phyloP scores from a whole-genome alignment of 139 green algal species.

The Tetradesmus lagerheimii region DNA sequence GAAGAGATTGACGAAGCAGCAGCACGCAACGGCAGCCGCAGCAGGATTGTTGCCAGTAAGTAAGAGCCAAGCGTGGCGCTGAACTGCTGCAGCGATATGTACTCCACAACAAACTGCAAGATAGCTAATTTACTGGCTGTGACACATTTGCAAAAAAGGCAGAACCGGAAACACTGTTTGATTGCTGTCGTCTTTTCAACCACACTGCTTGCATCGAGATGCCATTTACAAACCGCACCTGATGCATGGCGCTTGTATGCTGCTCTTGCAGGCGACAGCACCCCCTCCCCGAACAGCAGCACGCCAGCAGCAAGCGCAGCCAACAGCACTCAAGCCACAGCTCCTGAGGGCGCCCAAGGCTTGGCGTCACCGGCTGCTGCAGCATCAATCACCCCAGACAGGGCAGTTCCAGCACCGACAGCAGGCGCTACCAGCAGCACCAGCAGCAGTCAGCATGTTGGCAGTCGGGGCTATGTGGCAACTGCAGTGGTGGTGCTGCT shows the following conservation, averaged over 20 bases:
- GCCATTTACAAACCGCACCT: too few species aligned
- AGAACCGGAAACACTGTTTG: too few species aligned
- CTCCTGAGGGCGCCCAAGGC: neutral
- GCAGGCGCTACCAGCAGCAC: neutral
- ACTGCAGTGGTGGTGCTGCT: neutral
- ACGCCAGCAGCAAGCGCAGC: neutral
- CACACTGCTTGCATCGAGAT: too few species aligned
- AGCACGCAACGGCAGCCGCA: constrained; percentile 3
- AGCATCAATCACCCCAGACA: neutral
- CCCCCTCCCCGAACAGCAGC: neutral
- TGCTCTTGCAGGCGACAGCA: neutral
- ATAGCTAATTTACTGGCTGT: too few species aligned
- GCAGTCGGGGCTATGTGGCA: neutral
- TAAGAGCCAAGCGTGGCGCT: too few species aligned
- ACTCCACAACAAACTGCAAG: too few species aligned
- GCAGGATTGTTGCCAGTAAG: neutral
- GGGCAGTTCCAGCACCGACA: neutral
- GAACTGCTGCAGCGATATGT: too few species aligned
- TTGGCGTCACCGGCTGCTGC: neutral
- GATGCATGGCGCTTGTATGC: neutral
- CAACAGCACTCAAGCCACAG: neutral
- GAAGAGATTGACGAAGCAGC: neutral
- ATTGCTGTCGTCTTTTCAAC: too few species aligned
- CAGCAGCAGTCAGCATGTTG: neutral
- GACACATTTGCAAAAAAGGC: too few species aligned